These are phyloP conservation scores for Rubroboletus pulcherrimus DNA, from an alignment of 768 basidiomycete species.

Conservation along the genomic window DNA sequence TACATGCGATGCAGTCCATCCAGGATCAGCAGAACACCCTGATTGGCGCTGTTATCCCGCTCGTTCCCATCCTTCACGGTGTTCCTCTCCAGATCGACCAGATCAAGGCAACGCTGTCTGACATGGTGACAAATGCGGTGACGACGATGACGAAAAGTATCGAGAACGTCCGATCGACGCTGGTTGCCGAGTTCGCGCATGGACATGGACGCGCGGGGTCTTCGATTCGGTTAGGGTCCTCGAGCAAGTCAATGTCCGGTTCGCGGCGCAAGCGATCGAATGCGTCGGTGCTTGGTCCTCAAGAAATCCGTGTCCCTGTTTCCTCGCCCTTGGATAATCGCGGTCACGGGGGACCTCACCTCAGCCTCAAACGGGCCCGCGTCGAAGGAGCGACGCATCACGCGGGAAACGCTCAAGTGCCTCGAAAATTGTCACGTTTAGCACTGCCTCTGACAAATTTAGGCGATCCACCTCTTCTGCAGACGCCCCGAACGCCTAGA, in stretches of 20 bases:
- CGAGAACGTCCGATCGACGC: slow-evolving; percentile 11
- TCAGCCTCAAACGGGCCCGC: slow-evolving; percentile 11
- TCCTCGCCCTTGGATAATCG: slow-evolving; percentile 15
- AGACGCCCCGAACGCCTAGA: slow-evolving; percentile 15
- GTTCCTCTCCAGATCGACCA: slow-evolving; percentile 51
- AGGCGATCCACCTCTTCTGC: background rate
- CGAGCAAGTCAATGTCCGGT: background rate
- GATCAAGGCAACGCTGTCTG: slow-evolving; percentile 16
- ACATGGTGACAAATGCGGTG: slow-evolving; percentile 18
- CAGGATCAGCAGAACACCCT: slow-evolving; percentile 35
- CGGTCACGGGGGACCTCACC: background rate
- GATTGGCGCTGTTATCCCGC: slow-evolving; percentile 50
- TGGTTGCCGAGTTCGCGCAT: slow-evolving; percentile 5
- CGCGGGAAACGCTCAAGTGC: background rate
- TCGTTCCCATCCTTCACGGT: slow-evolving; percentile 58
- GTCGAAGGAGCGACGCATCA: slow-evolving; percentile 3
- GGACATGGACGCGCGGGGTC: background rate
- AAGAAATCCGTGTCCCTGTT: background rate
- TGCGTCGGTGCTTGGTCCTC: background rate
- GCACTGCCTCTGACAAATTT: background rate
- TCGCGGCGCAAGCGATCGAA: slow-evolving; percentile 4
- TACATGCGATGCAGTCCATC: slow-evolving; percentile 53
- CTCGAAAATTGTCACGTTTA: slow-evolving; percentile 13
- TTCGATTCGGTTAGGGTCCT: slow-evolving; percentile 5
- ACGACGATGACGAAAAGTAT: slow-evolving; percentile 14